Evolutionary conservation across 148 eudicot genomes (phyloP), one percentile per base, ranked within the genome.

Genomic region (Arctostaphylos glauca): DNA sequence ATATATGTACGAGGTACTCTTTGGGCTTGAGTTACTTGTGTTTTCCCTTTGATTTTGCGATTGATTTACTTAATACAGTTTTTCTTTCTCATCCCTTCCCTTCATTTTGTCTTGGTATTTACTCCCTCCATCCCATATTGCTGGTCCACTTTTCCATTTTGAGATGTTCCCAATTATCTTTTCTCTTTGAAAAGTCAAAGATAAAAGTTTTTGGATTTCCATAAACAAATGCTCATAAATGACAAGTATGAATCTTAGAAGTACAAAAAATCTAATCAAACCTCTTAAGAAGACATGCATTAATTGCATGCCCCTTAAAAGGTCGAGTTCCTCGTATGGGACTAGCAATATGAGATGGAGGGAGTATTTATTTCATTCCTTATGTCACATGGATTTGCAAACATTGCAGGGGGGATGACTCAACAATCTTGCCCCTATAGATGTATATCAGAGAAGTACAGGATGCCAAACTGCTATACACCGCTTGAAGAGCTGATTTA

Each of bases 391-490:
- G 80, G 72, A 60, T 50, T 58, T 2, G 19, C 48, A 25, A 4
- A 49, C 55, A 38, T 82, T 87, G 84, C 88, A 94, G 98, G 98
- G 47, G 98, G 98, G 62, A 96, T 89, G 21, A 88, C 91, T 80
- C 77, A 84, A 68, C 84, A 91, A 84, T 78, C 86, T 44, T 94
- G 98, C 86, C 98, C 96, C 58, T 92, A 92, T 85, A 87, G 80
- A 91, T 94, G 98, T 72, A 85, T 89, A 82, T 92, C 96, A 60
- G 94, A 94, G 71, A 92, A 89, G 83, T 94, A 94, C 90, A 85
- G 91, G 84, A 92, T 89, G 91, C 95, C 94, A 38, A 93, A 92
- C 81, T 94, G 98, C 87, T 91, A 91, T 81, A 94, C 94, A 56
- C 93, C 98, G 67, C 90, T 94, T 60, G 98, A 94, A 85, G 98